Conservation (phyloP, 208 protist genomes). For the Acanthamoeba sp. region DNA sequence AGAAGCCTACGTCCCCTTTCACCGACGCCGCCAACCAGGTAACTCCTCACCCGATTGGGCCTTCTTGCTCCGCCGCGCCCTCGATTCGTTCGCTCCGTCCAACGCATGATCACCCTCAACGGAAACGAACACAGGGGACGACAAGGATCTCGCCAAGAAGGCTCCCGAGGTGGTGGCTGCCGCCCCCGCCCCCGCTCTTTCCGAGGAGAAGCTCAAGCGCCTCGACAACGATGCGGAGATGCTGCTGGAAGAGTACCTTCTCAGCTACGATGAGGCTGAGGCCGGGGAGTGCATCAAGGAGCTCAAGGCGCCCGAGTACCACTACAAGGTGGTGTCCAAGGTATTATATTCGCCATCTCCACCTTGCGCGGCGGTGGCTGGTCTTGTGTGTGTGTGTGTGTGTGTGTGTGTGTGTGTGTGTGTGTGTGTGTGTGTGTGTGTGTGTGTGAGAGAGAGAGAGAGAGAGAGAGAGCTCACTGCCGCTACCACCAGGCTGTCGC, state of each 20-base stretch:
- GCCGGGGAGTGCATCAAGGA: slow-evolving; percentile 50
- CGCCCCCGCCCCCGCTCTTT: neutral
- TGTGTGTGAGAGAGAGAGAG: too few relatives aligned
- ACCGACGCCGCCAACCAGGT: slow-evolving; percentile 6
- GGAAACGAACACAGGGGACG: neutral
- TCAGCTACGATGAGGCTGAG: slow-evolving; percentile 3
- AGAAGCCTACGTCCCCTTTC: neutral
- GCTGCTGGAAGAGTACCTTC: slow-evolving; percentile 32
- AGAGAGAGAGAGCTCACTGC: too few relatives aligned
- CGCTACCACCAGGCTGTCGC: too few relatives aligned
- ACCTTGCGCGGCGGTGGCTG: too few relatives aligned
- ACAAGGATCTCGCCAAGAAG: neutral
- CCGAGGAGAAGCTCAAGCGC: neutral
- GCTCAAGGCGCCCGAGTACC: slow-evolving; percentile 19
- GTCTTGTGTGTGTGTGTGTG: too few relatives aligned
- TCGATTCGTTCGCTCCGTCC: neutral
- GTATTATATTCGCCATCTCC: neutral
- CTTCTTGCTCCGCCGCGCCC: too few relatives aligned
- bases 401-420: too few relatives aligned
- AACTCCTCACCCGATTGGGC: neutral
- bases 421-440: too few relatives aligned
- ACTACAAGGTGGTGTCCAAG: slow-evolving; percentile 15
- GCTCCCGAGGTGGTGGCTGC: neutral
- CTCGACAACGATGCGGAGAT: neutral
- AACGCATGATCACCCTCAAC: too few relatives aligned